Conservation (phyloP, 495 filamentous ascomycete genomes). For the Lentithecium fluviatile region DNA sequence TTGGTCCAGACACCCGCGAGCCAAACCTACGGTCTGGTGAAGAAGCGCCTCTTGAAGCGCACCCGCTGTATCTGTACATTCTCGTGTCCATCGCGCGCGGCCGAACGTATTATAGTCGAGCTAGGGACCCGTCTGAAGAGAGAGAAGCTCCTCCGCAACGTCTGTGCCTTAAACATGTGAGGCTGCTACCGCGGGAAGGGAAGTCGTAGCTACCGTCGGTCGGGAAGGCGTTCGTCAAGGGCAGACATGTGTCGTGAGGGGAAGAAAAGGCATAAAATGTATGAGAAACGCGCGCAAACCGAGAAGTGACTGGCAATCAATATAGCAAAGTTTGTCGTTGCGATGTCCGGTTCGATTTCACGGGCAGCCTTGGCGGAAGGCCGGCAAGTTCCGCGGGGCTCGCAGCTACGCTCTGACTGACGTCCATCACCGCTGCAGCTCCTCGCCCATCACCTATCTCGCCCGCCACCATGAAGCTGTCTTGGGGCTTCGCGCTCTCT, state of each 20-base stretch:
- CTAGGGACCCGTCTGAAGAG: conserved; percentile 16
- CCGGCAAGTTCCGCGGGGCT: conserved; percentile 3
- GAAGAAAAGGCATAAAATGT: neutral
- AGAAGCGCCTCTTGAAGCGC: conserved; percentile 34
- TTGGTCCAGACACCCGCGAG: neutral
- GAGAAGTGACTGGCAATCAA: neutral
- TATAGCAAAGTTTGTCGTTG: neutral
- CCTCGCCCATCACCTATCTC: conserved; percentile 9
- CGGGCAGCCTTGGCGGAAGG: neutral
- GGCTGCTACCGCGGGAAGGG: neutral
- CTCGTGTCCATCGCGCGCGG: conserved; percentile 21
- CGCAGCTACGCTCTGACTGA: conserved; percentile 5
- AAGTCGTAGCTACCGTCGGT: neutral
- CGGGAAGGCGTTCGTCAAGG: neutral
- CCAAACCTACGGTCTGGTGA: conserved; percentile 22
- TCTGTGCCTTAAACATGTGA: conserved; percentile 34
- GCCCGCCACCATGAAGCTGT: conserved; percentile 34
- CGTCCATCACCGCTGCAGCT: conserved; percentile 25
- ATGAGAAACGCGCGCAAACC: neutral
- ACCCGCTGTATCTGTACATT: conserved; percentile 36
- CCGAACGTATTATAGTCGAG: conserved; percentile 4
- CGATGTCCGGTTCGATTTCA: neutral
- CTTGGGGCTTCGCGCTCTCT: conserved; percentile 25
- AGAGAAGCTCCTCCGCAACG: conserved; percentile 26
- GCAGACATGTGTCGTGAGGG: conserved; percentile 1